phyloP scores from a whole-genome alignment of 176 grass and related monocot species.

The Cenchrus americanus region DNA sequence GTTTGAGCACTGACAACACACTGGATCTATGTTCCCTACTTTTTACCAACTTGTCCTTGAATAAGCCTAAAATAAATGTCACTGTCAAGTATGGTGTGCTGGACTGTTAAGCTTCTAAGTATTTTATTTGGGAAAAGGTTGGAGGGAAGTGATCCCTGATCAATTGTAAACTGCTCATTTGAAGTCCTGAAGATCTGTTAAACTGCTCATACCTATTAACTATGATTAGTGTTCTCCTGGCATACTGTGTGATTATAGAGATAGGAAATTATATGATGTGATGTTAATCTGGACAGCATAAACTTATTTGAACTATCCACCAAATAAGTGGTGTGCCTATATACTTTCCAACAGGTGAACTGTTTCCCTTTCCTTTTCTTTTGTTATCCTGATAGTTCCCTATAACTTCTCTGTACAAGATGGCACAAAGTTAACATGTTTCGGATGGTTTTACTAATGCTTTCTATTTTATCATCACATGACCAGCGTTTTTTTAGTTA shows the following conservation, averaged over 20 bases:
- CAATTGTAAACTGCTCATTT: not conserved
- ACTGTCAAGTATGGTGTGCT: not conserved
- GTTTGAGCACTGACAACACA: constrained; percentile 15
- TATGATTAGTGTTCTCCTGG: not conserved
- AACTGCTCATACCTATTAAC: not conserved
- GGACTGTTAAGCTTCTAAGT: not conserved
- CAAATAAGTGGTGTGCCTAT: not conserved
- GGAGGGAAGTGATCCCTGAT: not conserved
- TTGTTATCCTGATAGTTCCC: not conserved
- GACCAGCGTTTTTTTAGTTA: constrained; percentile 12
- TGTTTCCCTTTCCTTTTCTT: not conserved
- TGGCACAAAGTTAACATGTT: not conserved
- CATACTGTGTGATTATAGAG: not conserved
- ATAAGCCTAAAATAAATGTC: not conserved
- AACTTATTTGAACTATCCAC: not conserved
- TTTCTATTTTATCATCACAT: not conserved
- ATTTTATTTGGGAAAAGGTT: not conserved
- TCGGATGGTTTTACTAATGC: not conserved
- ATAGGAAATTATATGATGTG: constrained; percentile 2
- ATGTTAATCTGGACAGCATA: not conserved
- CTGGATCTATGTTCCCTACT: not conserved
- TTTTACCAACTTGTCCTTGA: not conserved
- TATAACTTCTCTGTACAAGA: not conserved
- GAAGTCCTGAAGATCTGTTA: not conserved
- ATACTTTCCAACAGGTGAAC: not conserved